Evolutionary conservation across 768 basidiomycete genomes (phyloP).

Genomic region (Tricholoma terreum): DNA sequence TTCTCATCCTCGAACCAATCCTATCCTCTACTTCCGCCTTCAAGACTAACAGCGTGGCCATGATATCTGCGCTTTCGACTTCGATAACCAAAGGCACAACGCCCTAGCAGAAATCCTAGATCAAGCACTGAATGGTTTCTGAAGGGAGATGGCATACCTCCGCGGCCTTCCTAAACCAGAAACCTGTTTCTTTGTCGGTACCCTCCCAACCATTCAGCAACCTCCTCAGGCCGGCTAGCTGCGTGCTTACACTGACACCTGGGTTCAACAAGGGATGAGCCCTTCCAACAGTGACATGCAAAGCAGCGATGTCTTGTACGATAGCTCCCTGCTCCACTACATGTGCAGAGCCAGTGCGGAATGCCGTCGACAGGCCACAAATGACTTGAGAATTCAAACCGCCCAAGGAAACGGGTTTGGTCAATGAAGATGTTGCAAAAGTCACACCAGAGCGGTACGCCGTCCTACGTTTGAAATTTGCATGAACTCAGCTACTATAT

Average conservation of each 20-base stretch:
- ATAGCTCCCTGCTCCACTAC: constrained; percentile 60
- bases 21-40: constrained; percentile 64
- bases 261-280: constrained; percentile 32
- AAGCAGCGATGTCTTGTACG: constrained; percentile 54
- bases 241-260: constrained; percentile 57
- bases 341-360: constrained; percentile 54
- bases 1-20: constrained; percentile 54
- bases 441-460: constrained; percentile 71
- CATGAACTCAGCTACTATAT: not conserved
- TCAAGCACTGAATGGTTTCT: constrained; percentile 2
- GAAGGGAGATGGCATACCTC: constrained; percentile 38
- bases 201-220: constrained; percentile 56
- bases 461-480: constrained; percentile 33
- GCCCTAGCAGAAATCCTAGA: constrained; percentile 37
- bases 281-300: constrained; percentile 58
- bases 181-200: constrained; percentile 43
- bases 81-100: constrained; percentile 65
- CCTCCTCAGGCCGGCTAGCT: constrained; percentile 61
- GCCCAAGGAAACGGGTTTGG: constrained; percentile 40
- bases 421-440: constrained; percentile 48
- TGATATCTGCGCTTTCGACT: constrained; percentile 67
- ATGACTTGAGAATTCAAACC: constrained; percentile 43
- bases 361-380: constrained; percentile 59
- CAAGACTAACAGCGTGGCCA: constrained; percentile 64
- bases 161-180: constrained; percentile 55